These are phyloP conservation scores for Amanita subjunquillea DNA, from an alignment of 768 basidiomycete genomes.

Conservation along the genomic window DNA sequence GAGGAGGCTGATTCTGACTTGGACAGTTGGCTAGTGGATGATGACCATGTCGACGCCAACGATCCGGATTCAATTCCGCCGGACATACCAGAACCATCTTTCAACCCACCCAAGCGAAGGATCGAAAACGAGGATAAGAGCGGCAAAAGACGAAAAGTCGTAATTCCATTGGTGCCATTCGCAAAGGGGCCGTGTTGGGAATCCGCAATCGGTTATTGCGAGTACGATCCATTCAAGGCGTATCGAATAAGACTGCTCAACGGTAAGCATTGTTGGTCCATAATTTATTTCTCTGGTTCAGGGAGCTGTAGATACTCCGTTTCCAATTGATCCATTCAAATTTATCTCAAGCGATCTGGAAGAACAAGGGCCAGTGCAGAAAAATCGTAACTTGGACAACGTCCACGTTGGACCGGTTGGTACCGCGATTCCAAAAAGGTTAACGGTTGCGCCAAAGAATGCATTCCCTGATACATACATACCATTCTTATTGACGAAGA, in stretches of 20 bases:
- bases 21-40: conserved; percentile 73
- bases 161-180: conserved; percentile 72
- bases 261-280: conserved; percentile 31
- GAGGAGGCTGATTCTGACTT: conserved; percentile 61
- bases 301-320: conserved; percentile 48
- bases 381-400: conserved; percentile 7
- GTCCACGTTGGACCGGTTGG: conserved; percentile 20
- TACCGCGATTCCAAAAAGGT: conserved; percentile 19
- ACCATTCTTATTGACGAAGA: conserved; percentile 49
- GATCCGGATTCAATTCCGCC: conserved; percentile 28
- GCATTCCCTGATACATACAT: conserved; percentile 63
- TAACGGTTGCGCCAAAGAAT: conserved; percentile 33
- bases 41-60: conserved; percentile 40
- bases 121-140: conserved; percentile 39
- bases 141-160: conserved; percentile 66
- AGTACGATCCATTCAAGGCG: conserved; percentile 57
- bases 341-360: conserved; percentile 46
- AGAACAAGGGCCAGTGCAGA: conserved; percentile 21
- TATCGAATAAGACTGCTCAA: conserved; percentile 81
- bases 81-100: conserved; percentile 12
- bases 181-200: conserved; percentile 83
- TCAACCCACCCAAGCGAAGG: conserved; percentile 50
- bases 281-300: background rate
- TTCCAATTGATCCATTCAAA: conserved; percentile 70
- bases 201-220: conserved; percentile 49